Evolutionary conservation across 1,284 basidiomycete genomes (phyloP), one percentile per base, ranked within the genome.

Genomic region (Porogramme epimiltina): DNA sequence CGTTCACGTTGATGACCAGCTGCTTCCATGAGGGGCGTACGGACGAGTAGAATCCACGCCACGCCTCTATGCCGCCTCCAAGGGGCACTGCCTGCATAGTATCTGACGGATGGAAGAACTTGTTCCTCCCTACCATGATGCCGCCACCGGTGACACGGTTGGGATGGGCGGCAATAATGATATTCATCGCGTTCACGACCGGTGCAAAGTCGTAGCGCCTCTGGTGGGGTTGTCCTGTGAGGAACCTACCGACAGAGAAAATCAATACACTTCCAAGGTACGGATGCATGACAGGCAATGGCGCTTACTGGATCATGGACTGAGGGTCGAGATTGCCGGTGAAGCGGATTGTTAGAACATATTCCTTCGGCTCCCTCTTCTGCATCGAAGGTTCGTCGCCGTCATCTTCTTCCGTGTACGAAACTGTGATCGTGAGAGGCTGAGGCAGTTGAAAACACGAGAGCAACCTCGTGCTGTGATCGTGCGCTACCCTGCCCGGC

Each of bases 1-100:
- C 84, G 54, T 91, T 89, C 49, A 91, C 82, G 59, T 91, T 91
- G 26, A 90, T 84, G 85, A 89, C 86, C 26, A 91, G 72, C 56
- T 87, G 84, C 40, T 81, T 80, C 65, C 85, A 83, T 2, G 83
- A 71, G 2, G 88, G 85, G 8, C 89, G 81, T 38, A 89, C 86
- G 4, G 87, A 90, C 3, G 85, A 81, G 63, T 85, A 91, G 65
- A 87, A 91, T 0, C 89, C 89, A 61, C 80, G 76, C 73, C 81
- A 86, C 0, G 84, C 88, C 59, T 87, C 78, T 11, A 90, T 74
- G 8, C 82, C 79, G 11, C 82, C 87, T 13, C 83, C 84, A 23
- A 89, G 73, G 24, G 64, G 40, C 6, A 70, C 59, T 5, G 82
- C 76, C 13, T 66, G 66, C 38, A 61, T 57, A n/a, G 67, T 68